Base-by-base conservation (phyloP, 768 basidiomycete species). In the Dacryopinax primogenitus region DNA sequence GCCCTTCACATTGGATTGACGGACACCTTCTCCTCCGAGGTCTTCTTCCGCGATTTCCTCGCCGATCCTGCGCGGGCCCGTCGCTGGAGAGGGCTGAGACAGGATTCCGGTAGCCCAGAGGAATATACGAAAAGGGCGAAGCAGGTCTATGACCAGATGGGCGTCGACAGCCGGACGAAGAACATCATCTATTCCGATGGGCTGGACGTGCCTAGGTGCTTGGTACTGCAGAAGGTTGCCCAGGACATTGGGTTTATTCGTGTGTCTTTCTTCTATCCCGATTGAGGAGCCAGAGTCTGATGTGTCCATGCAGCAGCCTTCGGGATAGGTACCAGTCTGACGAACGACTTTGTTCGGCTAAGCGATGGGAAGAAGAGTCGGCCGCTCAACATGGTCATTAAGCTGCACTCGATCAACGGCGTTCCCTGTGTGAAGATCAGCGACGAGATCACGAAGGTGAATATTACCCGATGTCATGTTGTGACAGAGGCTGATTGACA, bases 331-430 rank as follows among this genome's bases (percentile, higher is more conserved):
- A 99, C 96, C 0, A 87, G 81, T 73, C 75, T 97, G 9, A 92
- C 92, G 16, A 97, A 96, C 71, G 93, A 96, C 74, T 96, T 94
- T 77, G 41, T 62, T 1, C 66, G 68, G 28, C 72, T 67, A 73
- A 81, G 76, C 64, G 77, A 77, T 7, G 70, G 76, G 32, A 82
- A 83, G 71, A 84, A 83, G 75, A 91, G 88, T 76, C 88, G 84
- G 71, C 83, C 92, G 23, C 74, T 96, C 68, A 96, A 95, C 72
- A 97, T 98, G 72, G 95, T 99, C 62, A 93, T 97, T 77, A 97
- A 97, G 72, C 79, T 99, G 9, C 81, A 83, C 37, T 81, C 83
- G 47, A 86, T 96, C 13, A 79, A 90, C 70, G 82, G 81, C 11
- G 79, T 79, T 65, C 84, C 86, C 1, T 95, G 92, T 69, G 84